phyloP scores from a whole-genome alignment of 2,329 filamentous ascomycete species.

The Dactylonectria macrodidyma region DNA sequence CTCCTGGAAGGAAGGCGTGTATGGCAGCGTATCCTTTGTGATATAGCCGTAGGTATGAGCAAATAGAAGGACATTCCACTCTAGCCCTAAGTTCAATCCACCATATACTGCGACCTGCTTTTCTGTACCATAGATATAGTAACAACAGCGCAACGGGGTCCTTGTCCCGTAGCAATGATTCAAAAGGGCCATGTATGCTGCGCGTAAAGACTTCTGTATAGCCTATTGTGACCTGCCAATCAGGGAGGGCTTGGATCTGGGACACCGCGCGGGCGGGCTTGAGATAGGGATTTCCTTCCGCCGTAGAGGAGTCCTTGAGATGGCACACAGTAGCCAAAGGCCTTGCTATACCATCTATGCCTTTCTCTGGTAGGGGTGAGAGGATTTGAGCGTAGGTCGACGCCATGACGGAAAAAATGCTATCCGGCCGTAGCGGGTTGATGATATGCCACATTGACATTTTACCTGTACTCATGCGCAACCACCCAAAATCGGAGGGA shows the following conservation, averaged over 20 bases:
- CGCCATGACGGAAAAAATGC: constrained; percentile 53
- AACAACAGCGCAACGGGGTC: constrained; percentile 58
- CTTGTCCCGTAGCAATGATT: constrained; percentile 48
- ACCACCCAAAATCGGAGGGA: constrained; percentile 52
- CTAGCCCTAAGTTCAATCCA: constrained; percentile 59
- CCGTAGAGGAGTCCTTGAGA: constrained; percentile 51
- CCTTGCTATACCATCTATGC: constrained; percentile 45
- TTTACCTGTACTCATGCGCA: constrained; percentile 53
- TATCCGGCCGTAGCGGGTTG: constrained; percentile 54
- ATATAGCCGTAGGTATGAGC: constrained; percentile 53
- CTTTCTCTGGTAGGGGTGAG: constrained; percentile 49
- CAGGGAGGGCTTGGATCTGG: constrained; percentile 47
- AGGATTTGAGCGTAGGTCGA: constrained; percentile 55
- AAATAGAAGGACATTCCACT: constrained; percentile 60
- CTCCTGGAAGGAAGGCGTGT: constrained; percentile 51
- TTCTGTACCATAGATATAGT: constrained; percentile 60
- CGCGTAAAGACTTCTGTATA: constrained; percentile 53
- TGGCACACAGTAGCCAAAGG: constrained; percentile 45
- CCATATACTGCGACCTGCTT: constrained; percentile 58
- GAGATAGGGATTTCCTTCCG: constrained; percentile 56
- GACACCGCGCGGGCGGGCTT: constrained; percentile 55
- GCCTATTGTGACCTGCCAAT: constrained; percentile 50
- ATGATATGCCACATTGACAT: constrained; percentile 54
- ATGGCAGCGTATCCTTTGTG: constrained; percentile 47
- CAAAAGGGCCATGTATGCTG: constrained; percentile 53